Conservation (phyloP, 306 rosid species). For the Glycine tomentella region DNA sequence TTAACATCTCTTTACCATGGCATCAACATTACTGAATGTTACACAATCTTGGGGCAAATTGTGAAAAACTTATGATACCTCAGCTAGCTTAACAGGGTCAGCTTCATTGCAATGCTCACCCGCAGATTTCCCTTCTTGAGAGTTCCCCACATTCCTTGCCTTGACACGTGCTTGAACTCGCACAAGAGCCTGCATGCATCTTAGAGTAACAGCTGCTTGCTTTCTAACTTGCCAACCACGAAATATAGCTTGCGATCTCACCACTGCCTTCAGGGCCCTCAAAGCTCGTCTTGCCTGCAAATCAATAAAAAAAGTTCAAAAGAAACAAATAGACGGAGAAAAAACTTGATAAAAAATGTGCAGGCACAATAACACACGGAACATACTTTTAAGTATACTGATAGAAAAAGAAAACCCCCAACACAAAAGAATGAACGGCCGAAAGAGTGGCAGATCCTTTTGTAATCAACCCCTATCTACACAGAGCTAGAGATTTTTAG, state of each 20-base stretch:
- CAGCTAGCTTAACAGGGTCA: slow-evolving; percentile 74
- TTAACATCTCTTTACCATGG: slow-evolving; percentile 19
- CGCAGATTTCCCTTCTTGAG: slow-evolving; percentile 52
- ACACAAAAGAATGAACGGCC: neutral
- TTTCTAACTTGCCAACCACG: slow-evolving; percentile 81
- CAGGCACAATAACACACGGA: neutral
- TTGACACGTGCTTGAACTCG: slow-evolving; percentile 75
- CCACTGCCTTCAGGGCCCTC: slow-evolving; percentile 88
- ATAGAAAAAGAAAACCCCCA: slow-evolving; percentile 16
- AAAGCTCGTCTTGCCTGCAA: slow-evolving; percentile 82
- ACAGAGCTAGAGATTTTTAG: neutral
- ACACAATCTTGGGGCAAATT: slow-evolving; percentile 10
- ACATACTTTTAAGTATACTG: neutral
- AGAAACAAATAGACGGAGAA: neutral
- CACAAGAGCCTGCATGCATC: slow-evolving; percentile 97
- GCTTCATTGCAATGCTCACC: slow-evolving; percentile 42
- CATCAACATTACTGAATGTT: slow-evolving; percentile 23
- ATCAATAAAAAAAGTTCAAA: slow-evolving; percentile 1
- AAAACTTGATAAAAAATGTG: neutral
- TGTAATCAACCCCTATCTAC: neutral
- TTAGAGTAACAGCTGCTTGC: slow-evolving; percentile 89
- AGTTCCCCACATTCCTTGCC: slow-evolving; percentile 58
- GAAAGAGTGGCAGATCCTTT: neutral
- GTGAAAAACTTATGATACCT: slow-evolving; percentile 53
- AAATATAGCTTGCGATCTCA: slow-evolving; percentile 92